These are phyloP conservation scores for Sordariomycetes sp. DNA, from an alignment of 2,329 filamentous ascomycete species.

Conservation along the genomic window DNA sequence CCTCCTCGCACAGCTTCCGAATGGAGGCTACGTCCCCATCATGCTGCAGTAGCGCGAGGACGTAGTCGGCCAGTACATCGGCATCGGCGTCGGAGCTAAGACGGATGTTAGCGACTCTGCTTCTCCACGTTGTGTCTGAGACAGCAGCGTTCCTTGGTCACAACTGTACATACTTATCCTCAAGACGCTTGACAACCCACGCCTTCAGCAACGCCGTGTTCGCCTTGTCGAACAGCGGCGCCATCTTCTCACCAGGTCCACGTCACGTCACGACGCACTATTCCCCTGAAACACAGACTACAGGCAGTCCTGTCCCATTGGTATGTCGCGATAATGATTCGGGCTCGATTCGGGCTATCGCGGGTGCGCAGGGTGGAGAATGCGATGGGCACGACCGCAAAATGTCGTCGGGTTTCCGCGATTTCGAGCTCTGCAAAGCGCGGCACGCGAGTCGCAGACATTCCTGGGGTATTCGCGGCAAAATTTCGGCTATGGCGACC, in stretches of 20 bases:
- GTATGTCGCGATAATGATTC: background rate
- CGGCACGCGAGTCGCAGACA: background rate
- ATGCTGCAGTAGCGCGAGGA: constrained; percentile 61
- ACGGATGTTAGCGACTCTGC: constrained; percentile 7
- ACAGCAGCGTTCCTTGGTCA: constrained; percentile 6
- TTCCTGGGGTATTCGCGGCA: background rate
- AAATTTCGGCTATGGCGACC: background rate
- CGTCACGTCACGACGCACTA: background rate
- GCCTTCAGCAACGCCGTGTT: constrained; percentile 56
- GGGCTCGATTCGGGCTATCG: background rate
- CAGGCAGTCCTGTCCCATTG: background rate
- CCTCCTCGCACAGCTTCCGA: constrained; percentile 55
- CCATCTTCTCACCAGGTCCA: background rate
- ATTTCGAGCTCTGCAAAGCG: background rate
- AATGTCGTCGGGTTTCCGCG: background rate
- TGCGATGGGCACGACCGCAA: background rate
- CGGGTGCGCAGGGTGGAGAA: background rate
- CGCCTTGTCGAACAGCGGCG: constrained; percentile 46
- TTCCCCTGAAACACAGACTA: background rate
- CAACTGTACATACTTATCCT: constrained; percentile 51
- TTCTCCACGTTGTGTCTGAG: background rate
- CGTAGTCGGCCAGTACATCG: constrained; percentile 75
- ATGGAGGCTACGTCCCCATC: constrained; percentile 57
- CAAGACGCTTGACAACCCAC: constrained; percentile 69
- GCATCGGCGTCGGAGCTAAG: constrained; percentile 66